These are phyloP conservation scores for Chaetomium fimeti DNA, from an alignment of 495 filamentous ascomycete species.

Conservation along the genomic window DNA sequence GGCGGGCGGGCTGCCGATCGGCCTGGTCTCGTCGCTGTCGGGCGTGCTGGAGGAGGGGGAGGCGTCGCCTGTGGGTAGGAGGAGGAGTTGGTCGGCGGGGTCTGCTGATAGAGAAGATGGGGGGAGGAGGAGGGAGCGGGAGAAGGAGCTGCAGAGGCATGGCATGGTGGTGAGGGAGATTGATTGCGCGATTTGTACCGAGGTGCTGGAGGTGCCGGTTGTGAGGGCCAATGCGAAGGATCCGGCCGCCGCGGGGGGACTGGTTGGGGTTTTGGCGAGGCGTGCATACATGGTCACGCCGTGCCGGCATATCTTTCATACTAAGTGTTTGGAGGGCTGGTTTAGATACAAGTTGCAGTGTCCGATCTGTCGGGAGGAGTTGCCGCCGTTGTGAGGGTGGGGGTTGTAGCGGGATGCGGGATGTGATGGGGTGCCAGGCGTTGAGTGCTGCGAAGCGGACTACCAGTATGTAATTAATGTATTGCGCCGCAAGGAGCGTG, in stretches of 20 bases:
- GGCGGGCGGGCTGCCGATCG: slow-evolving; percentile 72
- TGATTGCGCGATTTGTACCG: slow-evolving; percentile 94
- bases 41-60: slow-evolving; percentile 20
- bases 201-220: slow-evolving; percentile 84
- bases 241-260: slow-evolving; percentile 50
- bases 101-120: slow-evolving; percentile 1
- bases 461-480: neutral
- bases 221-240: slow-evolving; percentile 58
- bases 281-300: slow-evolving; percentile 95
- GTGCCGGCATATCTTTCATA: slow-evolving; percentile 95
- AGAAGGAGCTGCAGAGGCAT: slow-evolving; percentile 35
- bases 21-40: slow-evolving; percentile 43
- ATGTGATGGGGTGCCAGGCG: neutral
- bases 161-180: slow-evolving; percentile 50
- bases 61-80: slow-evolving; percentile 30
- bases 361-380: slow-evolving; percentile 88
- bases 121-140: slow-evolving; percentile 29
- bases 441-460: neutral
- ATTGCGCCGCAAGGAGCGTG: neutral
- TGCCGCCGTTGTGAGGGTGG: slow-evolving; percentile 68
- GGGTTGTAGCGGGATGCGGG: neutral
- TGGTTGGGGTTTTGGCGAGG: slow-evolving; percentile 70
- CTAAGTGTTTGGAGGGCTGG: slow-evolving; percentile 90
- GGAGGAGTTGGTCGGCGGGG: slow-evolving; percentile 23
- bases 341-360: slow-evolving; percentile 90